Percentiles rank a stretch among this genome's conserved stretches.
phyloP scores from a whole-genome alignment of 768 basidiomycete species.

The Boletus vermiculosoides region DNA sequence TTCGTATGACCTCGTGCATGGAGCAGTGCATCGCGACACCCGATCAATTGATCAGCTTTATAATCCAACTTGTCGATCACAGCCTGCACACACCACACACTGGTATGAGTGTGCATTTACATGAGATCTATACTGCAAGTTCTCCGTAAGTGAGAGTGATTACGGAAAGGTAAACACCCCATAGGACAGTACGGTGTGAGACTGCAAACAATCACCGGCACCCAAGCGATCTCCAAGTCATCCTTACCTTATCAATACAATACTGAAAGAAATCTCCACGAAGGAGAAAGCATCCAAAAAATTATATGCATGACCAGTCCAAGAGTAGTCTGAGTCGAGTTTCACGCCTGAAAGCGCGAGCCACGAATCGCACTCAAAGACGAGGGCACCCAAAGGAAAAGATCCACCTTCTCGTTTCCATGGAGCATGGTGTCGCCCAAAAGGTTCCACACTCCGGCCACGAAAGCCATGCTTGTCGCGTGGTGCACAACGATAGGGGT shows the following conservation, averaged over 20 bases:
- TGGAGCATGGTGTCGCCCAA: neutral
- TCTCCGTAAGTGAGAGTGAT: neutral
- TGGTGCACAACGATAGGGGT: neutral
- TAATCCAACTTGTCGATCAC: neutral
- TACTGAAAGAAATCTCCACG: slow-evolving; percentile 8
- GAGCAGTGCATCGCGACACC: neutral
- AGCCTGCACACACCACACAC: neutral
- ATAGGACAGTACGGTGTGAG: neutral
- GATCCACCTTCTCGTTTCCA: slow-evolving; percentile 21
- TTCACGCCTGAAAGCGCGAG: slow-evolving; percentile 3
- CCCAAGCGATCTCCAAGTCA: neutral
- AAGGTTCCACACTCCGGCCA: neutral
- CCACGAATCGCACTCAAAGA: slow-evolving; percentile 28
- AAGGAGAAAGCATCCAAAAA: slow-evolving; percentile 20
- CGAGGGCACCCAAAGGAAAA: neutral
- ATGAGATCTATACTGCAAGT: neutral
- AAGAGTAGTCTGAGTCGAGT: slow-evolving; percentile 25
- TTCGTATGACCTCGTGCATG: neutral
- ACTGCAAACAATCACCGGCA: neutral
- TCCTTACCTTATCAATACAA: neutral
- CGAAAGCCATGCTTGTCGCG: neutral
- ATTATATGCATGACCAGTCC: slow-evolving; percentile 19
- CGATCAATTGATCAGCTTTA: neutral
- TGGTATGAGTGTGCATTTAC: neutral
- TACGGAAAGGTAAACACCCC: neutral